Evolutionary conservation across 768 basidiomycete species (phyloP), one percentile per base, ranked within the genome.

Genomic region (Lactarius deliciosus): DNA sequence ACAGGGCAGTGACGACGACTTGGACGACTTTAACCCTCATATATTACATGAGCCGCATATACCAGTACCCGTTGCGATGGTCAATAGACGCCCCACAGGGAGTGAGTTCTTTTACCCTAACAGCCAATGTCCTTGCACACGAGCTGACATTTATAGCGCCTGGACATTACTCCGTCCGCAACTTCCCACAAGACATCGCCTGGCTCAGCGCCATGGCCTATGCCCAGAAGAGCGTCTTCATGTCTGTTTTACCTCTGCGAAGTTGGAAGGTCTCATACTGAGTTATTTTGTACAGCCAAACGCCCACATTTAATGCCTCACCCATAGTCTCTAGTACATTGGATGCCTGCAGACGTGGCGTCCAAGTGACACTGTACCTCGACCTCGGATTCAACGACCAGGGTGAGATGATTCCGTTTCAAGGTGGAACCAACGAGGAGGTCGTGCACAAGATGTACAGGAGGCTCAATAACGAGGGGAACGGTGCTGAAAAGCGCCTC

Each of bases 391-490:
- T 79, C 72, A 82, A 81, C 65, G 82, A 88, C 69, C 83, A 81
- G 76, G 76, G 82, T 63, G 84, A 85, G 75, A 80, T 78, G 60
- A 79, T 85, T 47, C 83, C 83, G 2, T 81, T 82, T 73, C 85
- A 86, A 55, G 89, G 89, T 11, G 89, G 89, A 1, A 90, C 84
- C 41, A 91, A 91, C 73, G 86, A 88, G 68, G 81, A 87, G 74
- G 87, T 91, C 22, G 83, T 83, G 18, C 79, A 83, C 67, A 76
- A 78, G 43, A 82, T 91, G 78, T 90, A 82, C 75, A 80, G 78
- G 25, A 75, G 75, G 57, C 79, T 90, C 20, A 76, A 77, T 3
- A 76, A 77, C 32, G 79, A 80, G 45, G 77, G 79, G 54, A 78
- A 75, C 13, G 74, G 70, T 11, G 80, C 83, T 66, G 75, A 83